These are phyloP conservation scores for Amanita molliuscula DNA, from an alignment of 768 basidiomycete species.

Conservation along the genomic window DNA sequence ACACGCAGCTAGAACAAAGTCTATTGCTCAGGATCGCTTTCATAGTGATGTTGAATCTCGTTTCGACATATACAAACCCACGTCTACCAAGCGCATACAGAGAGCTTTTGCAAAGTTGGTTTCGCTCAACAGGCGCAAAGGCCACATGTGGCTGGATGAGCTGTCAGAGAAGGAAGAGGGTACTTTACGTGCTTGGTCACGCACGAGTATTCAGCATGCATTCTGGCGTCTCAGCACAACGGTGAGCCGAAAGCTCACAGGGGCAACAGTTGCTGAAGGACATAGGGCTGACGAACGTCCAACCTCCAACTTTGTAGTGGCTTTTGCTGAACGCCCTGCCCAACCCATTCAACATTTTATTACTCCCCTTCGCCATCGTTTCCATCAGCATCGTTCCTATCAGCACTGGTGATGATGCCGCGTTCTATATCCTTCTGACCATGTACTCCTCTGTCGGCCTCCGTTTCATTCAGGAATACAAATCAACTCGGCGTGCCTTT, in stretches of 20 bases:
- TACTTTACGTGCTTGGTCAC: background rate
- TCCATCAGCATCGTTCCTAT: slow-evolving; percentile 19
- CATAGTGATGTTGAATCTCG: background rate
- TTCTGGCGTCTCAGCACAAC: background rate
- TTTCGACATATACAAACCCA: background rate
- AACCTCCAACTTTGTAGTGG: slow-evolving; percentile 16
- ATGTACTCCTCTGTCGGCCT: slow-evolving; percentile 22
- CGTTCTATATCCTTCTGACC: slow-evolving; percentile 22
- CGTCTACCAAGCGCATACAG: background rate
- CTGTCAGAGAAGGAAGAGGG: background rate
- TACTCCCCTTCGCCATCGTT: slow-evolving; percentile 18
- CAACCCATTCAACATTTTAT: slow-evolving; percentile 24
- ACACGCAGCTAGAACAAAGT: too few relatives aligned
- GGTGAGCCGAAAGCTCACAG: background rate
- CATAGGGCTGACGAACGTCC: slow-evolving; percentile 20
- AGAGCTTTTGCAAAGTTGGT: background rate
- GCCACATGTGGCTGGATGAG: background rate
- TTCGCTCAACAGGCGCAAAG: background rate
- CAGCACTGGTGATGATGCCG: slow-evolving; percentile 20
- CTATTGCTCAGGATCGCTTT: too few relatives aligned
- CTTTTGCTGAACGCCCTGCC: slow-evolving; percentile 20
- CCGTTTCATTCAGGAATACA: slow-evolving; percentile 20
- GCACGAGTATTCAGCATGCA: background rate
- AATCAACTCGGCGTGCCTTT: slow-evolving; percentile 23
- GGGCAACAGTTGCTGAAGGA: slow-evolving; percentile 8